phyloP scores from a whole-genome alignment of 2,329 filamentous ascomycete genomes.

The Akanthomyces dipterigenus region DNA sequence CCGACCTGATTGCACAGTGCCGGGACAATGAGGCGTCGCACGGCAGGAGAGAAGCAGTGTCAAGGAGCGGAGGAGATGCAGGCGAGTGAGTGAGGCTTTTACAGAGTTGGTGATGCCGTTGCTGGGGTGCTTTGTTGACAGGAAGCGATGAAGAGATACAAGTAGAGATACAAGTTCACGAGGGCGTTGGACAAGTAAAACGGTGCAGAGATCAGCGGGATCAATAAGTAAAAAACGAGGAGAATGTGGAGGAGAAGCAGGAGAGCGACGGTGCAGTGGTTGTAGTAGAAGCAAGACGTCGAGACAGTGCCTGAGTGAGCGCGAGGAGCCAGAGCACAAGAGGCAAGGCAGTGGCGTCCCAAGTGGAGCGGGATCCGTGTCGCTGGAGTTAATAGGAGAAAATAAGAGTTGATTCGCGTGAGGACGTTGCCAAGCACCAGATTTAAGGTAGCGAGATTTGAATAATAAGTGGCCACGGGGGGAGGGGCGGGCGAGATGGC shows the following conservation, averaged over 20 bases:
- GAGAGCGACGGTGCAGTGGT: background rate
- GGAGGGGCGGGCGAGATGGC: slow-evolving; percentile 3
- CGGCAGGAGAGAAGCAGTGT: background rate
- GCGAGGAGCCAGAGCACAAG: background rate
- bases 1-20: background rate
- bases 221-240: background rate
- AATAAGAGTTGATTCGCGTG: slow-evolving; percentile 4
- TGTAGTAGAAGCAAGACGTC: background rate
- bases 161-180: background rate
- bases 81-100: too few species aligned
- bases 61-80: background rate
- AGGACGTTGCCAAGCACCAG: slow-evolving; percentile 11
- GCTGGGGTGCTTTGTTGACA: background rate
- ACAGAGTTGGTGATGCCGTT: background rate
- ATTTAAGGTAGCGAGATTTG: slow-evolving; percentile 12
- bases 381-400: background rate
- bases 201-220: slow-evolving; percentile 2
- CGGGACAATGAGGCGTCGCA: slow-evolving; percentile 1
- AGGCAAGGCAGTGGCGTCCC: background rate
- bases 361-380: slow-evolving; percentile 7
- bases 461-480: slow-evolving; percentile 11
- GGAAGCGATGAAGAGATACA: background rate
- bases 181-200: background rate
- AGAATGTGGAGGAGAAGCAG: background rate
- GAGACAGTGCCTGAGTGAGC: background rate